Conservation (phyloP, 139 green algal species). For the Marvania coccoides region DNA sequence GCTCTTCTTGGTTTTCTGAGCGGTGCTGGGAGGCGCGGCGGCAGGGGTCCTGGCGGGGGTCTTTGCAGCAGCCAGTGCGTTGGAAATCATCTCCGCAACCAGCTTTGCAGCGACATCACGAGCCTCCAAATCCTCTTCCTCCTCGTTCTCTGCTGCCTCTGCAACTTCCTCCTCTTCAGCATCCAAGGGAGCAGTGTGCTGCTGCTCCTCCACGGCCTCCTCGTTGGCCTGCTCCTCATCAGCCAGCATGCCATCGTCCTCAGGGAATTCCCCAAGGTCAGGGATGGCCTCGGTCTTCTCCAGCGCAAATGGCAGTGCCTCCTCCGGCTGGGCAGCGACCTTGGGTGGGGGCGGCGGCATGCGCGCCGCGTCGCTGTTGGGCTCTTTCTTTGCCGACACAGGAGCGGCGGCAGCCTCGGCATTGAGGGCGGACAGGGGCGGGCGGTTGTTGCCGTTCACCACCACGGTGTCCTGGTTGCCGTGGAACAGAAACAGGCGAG, state of each 20-base stretch:
- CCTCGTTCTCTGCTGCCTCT: not conserved
- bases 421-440: not conserved
- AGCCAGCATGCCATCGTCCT: not conserved
- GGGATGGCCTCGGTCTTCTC: not conserved
- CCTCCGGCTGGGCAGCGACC: not conserved
- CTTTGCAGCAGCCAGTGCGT: not conserved
- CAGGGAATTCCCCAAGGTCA: not conserved
- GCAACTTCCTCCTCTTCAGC: not conserved
- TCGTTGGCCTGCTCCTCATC: not conserved
- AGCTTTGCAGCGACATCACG: not conserved
- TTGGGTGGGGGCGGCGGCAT: no score
- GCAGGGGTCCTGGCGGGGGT: not conserved
- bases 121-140: not conserved
- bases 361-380: no score
- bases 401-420: not conserved
- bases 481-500: slow-evolving; percentile 29
- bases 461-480: slow-evolving; percentile 27
- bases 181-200: not conserved
- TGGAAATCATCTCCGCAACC: not conserved
- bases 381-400: not conserved
- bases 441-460: not conserved
- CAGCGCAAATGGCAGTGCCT: not conserved
- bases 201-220: not conserved
- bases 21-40: not conserved
- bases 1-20: slow-evolving; percentile 21